Conservation (phyloP, 1,284 basidiomycete genomes). For the Trichosporon sp. region DNA sequence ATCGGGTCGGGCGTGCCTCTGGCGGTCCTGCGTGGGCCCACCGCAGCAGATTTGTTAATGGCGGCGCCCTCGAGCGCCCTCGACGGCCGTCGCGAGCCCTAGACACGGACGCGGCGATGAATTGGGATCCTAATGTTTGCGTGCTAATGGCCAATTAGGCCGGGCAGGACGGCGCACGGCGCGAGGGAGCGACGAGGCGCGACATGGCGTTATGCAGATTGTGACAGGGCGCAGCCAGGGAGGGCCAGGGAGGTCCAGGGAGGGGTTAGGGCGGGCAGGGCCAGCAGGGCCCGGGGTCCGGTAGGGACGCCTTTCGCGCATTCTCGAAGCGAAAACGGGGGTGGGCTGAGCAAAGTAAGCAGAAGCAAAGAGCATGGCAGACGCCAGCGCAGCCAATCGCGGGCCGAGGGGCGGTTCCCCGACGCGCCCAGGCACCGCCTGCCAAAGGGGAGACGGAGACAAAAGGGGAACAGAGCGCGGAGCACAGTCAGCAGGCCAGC, state of each 20-base stretch:
- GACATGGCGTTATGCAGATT: background rate
- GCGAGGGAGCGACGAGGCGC: background rate
- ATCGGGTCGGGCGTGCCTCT: background rate
- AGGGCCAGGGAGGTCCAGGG: background rate
- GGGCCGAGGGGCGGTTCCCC: no score
- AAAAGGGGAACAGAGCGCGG: background rate
- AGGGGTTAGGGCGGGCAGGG: no score
- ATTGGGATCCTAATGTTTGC: background rate
- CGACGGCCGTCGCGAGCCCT: no score
- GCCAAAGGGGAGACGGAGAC: background rate
- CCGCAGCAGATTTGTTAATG: background rate
- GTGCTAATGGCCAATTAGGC: background rate
- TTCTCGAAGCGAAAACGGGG: no score
- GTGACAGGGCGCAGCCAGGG: background rate
- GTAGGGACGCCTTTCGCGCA: no score
- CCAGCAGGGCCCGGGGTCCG: no score
- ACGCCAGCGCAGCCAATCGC: background rate
- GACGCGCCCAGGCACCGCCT: background rate
- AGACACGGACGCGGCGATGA: background rate
- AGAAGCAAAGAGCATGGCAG: background rate
- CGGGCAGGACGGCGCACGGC: background rate
- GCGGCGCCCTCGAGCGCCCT: no score
- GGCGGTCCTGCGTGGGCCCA: background rate
- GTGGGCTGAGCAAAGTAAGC: background rate
- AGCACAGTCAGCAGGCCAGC: background rate